Conservation (phyloP, 2,329 filamentous ascomycete species). For the Calonectria fujianensis region DNA sequence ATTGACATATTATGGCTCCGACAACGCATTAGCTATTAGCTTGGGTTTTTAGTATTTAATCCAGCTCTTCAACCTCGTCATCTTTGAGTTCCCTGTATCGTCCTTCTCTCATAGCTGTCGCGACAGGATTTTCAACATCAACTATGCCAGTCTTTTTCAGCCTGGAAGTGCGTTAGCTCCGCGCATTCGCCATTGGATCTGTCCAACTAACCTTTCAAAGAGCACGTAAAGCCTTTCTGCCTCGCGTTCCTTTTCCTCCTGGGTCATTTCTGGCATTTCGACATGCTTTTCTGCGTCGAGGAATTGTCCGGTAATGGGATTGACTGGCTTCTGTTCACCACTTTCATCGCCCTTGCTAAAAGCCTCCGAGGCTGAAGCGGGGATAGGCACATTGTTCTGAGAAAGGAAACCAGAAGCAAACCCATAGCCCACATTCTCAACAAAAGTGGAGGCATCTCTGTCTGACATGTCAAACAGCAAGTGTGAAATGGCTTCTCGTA, state of each 20-base stretch:
- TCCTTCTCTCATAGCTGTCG: constrained; percentile 80
- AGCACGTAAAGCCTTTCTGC: constrained; percentile 92
- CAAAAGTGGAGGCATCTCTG: constrained; percentile 85
- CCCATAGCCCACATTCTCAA: constrained; percentile 95
- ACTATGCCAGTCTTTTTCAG: constrained; percentile 85
- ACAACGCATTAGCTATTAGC: background rate
- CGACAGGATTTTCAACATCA: constrained; percentile 86
- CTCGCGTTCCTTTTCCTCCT: constrained; percentile 93
- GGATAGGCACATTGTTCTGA: constrained; percentile 87
- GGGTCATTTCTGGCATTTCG: constrained; percentile 84
- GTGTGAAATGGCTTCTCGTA: constrained; percentile 84
- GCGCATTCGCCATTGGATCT: background rate
- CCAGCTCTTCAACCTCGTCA: constrained; percentile 68
- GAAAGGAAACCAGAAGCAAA: constrained; percentile 94
- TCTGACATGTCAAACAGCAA: constrained; percentile 92
- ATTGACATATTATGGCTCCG: background rate
- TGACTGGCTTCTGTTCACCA: constrained; percentile 71
- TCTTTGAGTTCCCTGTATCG: constrained; percentile 81
- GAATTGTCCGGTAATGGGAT: constrained; percentile 92
- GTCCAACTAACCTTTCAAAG: constrained; percentile 82
- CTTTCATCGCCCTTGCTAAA: constrained; percentile 56
- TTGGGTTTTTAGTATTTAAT: constrained; percentile 46
- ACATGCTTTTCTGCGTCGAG: constrained; percentile 79
- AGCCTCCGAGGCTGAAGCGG: constrained; percentile 76
- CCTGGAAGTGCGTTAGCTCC: constrained; percentile 57